Evolutionary conservation across 441 rosid species (phyloP).

Genomic region (Pelargonium myrrhifolium): DNA sequence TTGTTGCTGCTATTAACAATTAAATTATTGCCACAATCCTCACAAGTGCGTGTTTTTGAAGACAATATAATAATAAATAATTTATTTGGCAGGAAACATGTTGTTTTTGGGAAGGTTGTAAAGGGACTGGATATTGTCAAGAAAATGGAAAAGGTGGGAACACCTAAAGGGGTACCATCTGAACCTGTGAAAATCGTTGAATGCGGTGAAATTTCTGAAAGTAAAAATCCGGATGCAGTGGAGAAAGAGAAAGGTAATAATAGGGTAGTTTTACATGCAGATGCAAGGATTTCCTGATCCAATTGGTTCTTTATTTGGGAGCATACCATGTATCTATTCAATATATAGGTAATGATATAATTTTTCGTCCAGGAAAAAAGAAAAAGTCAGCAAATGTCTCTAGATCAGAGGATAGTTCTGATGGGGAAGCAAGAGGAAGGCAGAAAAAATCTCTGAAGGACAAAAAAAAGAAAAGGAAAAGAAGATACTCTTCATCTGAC

Average conservation of each 20-base stretch:
- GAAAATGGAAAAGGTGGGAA: conserved; percentile 71
- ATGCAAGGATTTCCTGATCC: conserved; percentile 6
- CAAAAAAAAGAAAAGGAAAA: conserved; percentile 51
- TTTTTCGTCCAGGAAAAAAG: conserved; percentile 44
- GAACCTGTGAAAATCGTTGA: conserved; percentile 58
- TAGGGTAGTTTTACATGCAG: background rate
- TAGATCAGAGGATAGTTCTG: conserved; percentile 53
- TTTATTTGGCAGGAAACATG: conserved; percentile 67
- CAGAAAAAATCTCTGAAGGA: conserved; percentile 45
- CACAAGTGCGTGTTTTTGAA: background rate
- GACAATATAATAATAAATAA: conserved; percentile 12
- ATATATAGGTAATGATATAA: conserved; percentile 7
- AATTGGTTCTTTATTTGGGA: conserved; percentile 1
- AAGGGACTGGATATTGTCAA: conserved; percentile 76
- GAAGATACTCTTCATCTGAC: conserved; percentile 79
- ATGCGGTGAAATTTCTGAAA: conserved; percentile 61
- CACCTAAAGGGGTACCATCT: conserved; percentile 55
- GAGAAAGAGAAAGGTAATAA: conserved; percentile 52
- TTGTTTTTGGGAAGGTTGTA: conserved; percentile 82
- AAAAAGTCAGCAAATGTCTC: conserved; percentile 44
- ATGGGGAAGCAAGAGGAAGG: conserved; percentile 36
- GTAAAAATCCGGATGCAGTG: conserved; percentile 37
- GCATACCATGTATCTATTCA: background rate
- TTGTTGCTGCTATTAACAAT: conserved; percentile 3
- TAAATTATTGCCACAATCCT: background rate